These are phyloP conservation scores for Termitomyces sp. DNA, from an alignment of 768 basidiomycete species.

Conservation along the genomic window DNA sequence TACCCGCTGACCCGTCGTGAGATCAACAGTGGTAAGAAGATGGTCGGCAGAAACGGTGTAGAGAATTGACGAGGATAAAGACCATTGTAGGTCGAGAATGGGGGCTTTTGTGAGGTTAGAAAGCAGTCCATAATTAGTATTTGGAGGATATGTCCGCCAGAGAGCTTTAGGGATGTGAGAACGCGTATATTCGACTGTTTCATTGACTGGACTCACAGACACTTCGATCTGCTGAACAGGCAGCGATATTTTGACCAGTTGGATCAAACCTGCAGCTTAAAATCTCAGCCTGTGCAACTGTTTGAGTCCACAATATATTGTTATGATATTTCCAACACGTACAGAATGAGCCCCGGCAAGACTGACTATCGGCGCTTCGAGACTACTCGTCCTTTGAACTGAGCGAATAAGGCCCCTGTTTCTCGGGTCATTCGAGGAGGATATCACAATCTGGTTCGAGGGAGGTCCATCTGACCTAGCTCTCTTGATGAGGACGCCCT, in stretches of 20 bases:
- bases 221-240: slow-evolving; percentile 85
- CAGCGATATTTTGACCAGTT: slow-evolving; percentile 90
- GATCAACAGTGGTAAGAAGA: slow-evolving; percentile 69
- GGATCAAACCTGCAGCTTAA: slow-evolving; percentile 92
- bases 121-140: slow-evolving; percentile 88
- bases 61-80: slow-evolving; percentile 64
- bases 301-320: not conserved
- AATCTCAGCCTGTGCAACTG: slow-evolving; percentile 68
- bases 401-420: slow-evolving; percentile 79
- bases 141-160: slow-evolving; percentile 90
- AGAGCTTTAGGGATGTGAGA: slow-evolving; percentile 46
- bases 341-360: slow-evolving; percentile 86
- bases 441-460: slow-evolving; percentile 71
- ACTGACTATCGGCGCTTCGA: slow-evolving; percentile 93
- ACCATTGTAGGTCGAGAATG: slow-evolving; percentile 92
- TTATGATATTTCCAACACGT: slow-evolving; percentile 23
- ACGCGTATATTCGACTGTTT: slow-evolving; percentile 3
- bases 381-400: slow-evolving; percentile 87
- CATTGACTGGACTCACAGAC: slow-evolving; percentile 62
- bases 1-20: slow-evolving; percentile 79
- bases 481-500: slow-evolving; percentile 62
- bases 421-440: slow-evolving; percentile 68
- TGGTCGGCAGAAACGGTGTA: slow-evolving; percentile 93
- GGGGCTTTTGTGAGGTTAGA: slow-evolving; percentile 85
- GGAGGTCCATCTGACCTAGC: slow-evolving; percentile 48